Conservation (phyloP, 2,329 filamentous ascomycete genomes). For the Aspergillus candidus region DNA sequence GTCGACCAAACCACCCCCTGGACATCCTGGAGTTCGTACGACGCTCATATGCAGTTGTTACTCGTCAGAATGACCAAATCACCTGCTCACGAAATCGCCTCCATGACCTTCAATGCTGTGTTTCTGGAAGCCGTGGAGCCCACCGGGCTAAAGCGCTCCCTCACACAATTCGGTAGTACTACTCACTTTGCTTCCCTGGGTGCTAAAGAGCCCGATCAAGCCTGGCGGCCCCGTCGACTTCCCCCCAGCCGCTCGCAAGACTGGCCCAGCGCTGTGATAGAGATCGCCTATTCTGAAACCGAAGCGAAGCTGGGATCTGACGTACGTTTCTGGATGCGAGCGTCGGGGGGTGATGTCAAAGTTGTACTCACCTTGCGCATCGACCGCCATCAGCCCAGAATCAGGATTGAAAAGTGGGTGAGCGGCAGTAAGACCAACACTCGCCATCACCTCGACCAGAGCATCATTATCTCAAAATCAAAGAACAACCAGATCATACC, state of each 20-base stretch:
- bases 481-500: neutral
- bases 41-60: conserved; percentile 1
- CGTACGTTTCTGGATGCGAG: conserved; percentile 4
- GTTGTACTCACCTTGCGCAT: conserved; percentile 3
- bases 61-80: conserved; percentile 1
- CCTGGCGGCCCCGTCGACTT: conserved; percentile 1
- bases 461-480: neutral
- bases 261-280: conserved; percentile 5
- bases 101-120: too few relatives aligned
- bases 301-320: conserved; percentile 3
- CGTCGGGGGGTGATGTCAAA: conserved; percentile 3
- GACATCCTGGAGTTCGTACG: conserved; percentile 3
- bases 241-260: conserved; percentile 1
- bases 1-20: neutral
- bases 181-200: conserved; percentile 1
- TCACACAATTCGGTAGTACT: neutral
- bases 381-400: conserved; percentile 1
- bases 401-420: conserved; percentile 7
- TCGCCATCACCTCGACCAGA: too few relatives aligned
- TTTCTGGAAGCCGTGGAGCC: too few relatives aligned
- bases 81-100: too few relatives aligned
- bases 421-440: neutral
- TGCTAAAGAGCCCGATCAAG: conserved; percentile 5
- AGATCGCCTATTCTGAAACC: conserved; percentile 5
- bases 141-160: too few relatives aligned